phyloP scores from a whole-genome alignment of 805 yeast species.

The Monosporozyma unispora region DNA sequence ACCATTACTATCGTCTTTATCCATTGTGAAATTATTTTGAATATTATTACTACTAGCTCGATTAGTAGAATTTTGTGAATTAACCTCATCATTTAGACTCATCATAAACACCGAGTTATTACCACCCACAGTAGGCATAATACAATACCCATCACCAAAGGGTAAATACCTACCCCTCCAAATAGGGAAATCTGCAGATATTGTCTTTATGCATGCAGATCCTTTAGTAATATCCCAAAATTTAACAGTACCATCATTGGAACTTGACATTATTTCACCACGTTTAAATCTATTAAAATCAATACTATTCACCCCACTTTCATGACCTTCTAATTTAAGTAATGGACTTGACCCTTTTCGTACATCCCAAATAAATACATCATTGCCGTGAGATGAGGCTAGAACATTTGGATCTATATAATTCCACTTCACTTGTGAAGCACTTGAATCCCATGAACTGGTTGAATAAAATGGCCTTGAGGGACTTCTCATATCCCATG shows the following conservation, averaged over 20 bases:
- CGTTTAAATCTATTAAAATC: constrained; percentile 63
- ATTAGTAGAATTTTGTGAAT: constrained; percentile 4
- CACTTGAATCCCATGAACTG: constrained; percentile 94
- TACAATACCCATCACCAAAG: constrained; percentile 78
- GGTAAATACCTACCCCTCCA: constrained; percentile 85
- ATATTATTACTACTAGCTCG: constrained; percentile 6
- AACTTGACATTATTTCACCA: constrained; percentile 64
- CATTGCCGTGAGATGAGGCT: constrained; percentile 80
- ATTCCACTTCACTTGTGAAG: constrained; percentile 94
- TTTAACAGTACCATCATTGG: constrained; percentile 78
- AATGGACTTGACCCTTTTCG: constrained; percentile 76
- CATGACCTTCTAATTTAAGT: constrained; percentile 60
- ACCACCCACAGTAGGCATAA: constrained; percentile 89
- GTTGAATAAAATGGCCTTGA: constrained; percentile 62
- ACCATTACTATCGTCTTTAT: neutral
- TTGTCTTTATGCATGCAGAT: constrained; percentile 44
- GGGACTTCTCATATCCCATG: constrained; percentile 88
- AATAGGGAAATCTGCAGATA: constrained; percentile 74
- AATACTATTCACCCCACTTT: constrained; percentile 80
- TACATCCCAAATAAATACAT: constrained; percentile 79
- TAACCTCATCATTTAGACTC: constrained; percentile 14
- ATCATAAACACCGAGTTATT: constrained; percentile 37
- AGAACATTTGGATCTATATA: constrained; percentile 61
- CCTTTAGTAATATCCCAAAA: constrained; percentile 60
- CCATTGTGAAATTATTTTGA: neutral